Evolutionary conservation across 345 rosid genomes (phyloP).

Genomic region (Dimocarpus longan): DNA sequence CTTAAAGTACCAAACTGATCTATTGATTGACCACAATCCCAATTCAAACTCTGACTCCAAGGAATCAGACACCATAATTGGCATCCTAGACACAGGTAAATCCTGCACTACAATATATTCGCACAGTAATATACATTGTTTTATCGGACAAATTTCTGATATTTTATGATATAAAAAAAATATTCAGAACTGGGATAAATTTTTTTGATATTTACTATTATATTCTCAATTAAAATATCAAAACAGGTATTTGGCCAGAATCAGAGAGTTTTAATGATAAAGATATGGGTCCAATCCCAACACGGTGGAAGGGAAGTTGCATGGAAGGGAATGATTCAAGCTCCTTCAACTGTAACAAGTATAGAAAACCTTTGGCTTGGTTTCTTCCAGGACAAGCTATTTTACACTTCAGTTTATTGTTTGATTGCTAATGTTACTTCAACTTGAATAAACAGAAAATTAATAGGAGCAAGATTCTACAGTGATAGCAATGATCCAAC

Average conservation of each 20-base stretch:
- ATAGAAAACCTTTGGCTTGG: not conserved
- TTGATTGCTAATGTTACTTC: not conserved
- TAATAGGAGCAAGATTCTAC: slow-evolving; percentile 84
- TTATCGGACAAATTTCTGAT: too few species aligned
- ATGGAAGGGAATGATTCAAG: slow-evolving; percentile 43
- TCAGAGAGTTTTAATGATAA: slow-evolving; percentile 74
- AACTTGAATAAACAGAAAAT: slow-evolving; percentile 48
- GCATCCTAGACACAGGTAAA: slow-evolving; percentile 72
- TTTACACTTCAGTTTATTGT: not conserved
- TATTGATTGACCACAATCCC: slow-evolving; percentile 46
- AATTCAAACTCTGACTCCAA: slow-evolving; percentile 31
- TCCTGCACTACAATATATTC: too few species aligned
- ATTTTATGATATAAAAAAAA: too few species aligned
- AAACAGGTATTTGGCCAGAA: slow-evolving; percentile 85
- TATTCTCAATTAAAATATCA: too few species aligned
- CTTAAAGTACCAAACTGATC: slow-evolving; percentile 59
- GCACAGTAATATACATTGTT: too few species aligned
- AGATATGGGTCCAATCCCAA: slow-evolving; percentile 58
- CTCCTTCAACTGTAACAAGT: slow-evolving; percentile 74
- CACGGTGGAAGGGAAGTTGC: slow-evolving; percentile 79
- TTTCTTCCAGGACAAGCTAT: not conserved
- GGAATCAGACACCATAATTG: slow-evolving; percentile 57
- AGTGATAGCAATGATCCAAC: slow-evolving; percentile 17
- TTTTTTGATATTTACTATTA: too few species aligned
- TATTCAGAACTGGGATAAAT: too few species aligned